A percentile compares a stretch with the other conserved stretches of the same genome.
Evolutionary conservation across 805 yeast species (phyloP).

Genomic region (Kodamaea kaohsiungensis): DNA sequence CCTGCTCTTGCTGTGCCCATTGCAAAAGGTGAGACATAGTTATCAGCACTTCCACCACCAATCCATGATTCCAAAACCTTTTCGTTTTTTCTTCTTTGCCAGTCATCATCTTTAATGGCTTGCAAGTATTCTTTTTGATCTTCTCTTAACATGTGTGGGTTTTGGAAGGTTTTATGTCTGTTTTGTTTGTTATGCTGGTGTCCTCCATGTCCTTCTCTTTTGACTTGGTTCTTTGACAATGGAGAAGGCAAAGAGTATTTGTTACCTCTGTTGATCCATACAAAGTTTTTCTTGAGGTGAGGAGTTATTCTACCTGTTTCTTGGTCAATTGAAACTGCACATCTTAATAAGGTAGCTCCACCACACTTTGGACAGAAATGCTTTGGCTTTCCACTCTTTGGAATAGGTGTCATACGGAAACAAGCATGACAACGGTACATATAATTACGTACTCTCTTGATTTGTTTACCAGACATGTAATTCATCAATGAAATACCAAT

Average conservation of each 20-base stretch:
- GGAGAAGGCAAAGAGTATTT: slow-evolving; percentile 85
- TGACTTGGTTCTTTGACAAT: slow-evolving; percentile 69
- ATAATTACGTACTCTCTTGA: slow-evolving; percentile 82
- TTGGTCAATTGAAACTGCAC: slow-evolving; percentile 84
- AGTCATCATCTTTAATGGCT: slow-evolving; percentile 83
- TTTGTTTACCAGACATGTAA: slow-evolving; percentile 77
- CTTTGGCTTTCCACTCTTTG: slow-evolving; percentile 70
- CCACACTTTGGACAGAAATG: slow-evolving; percentile 97
- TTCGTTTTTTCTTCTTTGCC: slow-evolving; percentile 85
- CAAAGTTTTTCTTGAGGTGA: slow-evolving; percentile 86
- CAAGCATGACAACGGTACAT: slow-evolving; percentile 98
- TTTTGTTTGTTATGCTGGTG: slow-evolving; percentile 69
- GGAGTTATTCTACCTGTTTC: slow-evolving; percentile 81
- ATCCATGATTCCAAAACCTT: slow-evolving; percentile 85
- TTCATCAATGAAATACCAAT: slow-evolving; percentile 87
- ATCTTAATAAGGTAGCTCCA: slow-evolving; percentile 84
- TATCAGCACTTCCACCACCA: slow-evolving; percentile 92
- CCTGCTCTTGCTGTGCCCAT: slow-evolving; percentile 46
- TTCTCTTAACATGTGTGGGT: slow-evolving; percentile 68
- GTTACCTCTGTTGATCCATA: slow-evolving; percentile 91
- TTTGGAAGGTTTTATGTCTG: slow-evolving; percentile 49
- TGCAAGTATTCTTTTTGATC: slow-evolving; percentile 93
- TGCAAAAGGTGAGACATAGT: slow-evolving; percentile 81
- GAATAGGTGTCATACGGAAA: slow-evolving; percentile 77
- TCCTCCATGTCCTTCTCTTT: slow-evolving; percentile 76